Evolutionary conservation across 441 rosid species (phyloP).

Genomic region (Arabidopsis hybrid): DNA sequence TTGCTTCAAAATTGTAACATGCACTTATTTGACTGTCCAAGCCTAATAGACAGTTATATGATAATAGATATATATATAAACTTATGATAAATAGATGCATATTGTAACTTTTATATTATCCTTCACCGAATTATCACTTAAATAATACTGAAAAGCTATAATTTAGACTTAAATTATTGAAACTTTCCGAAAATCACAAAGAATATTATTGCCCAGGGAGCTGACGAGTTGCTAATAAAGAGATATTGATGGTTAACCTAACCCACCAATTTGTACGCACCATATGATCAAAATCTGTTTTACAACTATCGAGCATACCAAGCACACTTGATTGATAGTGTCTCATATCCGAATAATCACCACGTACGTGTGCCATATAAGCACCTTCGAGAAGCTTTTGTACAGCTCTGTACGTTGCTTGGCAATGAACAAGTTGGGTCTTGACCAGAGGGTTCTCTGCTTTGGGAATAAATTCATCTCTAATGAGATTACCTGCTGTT

Average conservation of each 20-base stretch:
- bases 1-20: too few relatives aligned
- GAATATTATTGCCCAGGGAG: not conserved
- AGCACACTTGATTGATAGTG: slow-evolving; percentile 11
- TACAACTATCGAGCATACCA: not conserved
- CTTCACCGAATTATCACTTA: too few relatives aligned
- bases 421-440: slow-evolving; percentile 7
- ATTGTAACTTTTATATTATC: too few relatives aligned
- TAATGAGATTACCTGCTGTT: slow-evolving; percentile 2
- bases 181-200: not conserved
- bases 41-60: too few relatives aligned
- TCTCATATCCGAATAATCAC: slow-evolving; percentile 16
- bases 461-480: slow-evolving; percentile 18
- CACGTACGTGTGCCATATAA: not conserved
- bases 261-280: slow-evolving; percentile 22
- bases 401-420: not conserved
- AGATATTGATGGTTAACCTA: not conserved
- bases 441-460: not conserved
- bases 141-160: too few relatives aligned
- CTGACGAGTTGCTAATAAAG: not conserved
- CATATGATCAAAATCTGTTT: slow-evolving; percentile 4
- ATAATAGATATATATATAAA: too few relatives aligned
- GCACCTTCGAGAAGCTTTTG: not conserved
- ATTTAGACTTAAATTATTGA: not conserved
- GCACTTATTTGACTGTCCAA: too few relatives aligned
- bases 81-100: too few relatives aligned